Evolutionary conservation across 352 stramenopile species (phyloP), one percentile per base, ranked within the genome.

Genomic region (Globisporangium cystogenes): DNA sequence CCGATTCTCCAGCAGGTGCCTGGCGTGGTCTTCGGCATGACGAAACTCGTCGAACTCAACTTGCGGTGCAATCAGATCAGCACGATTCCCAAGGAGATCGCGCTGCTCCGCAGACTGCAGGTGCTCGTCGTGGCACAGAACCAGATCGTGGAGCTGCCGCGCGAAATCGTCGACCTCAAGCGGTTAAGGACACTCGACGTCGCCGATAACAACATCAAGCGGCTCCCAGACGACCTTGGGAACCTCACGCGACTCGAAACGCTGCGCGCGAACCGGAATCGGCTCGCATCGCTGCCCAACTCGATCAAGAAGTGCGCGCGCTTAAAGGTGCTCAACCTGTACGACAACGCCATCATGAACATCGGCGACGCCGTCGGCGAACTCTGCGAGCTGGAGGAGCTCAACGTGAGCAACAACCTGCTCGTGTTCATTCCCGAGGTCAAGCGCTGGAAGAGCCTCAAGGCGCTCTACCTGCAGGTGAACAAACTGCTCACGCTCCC

Each of bases 381-480:
- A 14, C 68, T 95, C 3, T 65, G 51, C 5, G 65, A 81, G 8
- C 66, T 95, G 0, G 68, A 85, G 40, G 80, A 93, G 44, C 54
- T 95, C 40, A 95, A 87, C 31, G 55, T 85, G 24, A 86, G 75
- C 53, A 86, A 82, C 62, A 87, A 89, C 40, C 49, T 53, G 8
- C 57, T 89, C 39, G 60, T 58, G 15, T 55, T 41, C 7, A 51
- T 89, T 24, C 78, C 78, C 0, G 46, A 39, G 1, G 63, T 84
- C 14, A 39, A 49, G 29, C 62, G 63, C 8, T 89, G 75, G 77
- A 82, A 72, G 27, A 82, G 83, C 47, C 54, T 89, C 41, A 71
- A 73, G 48, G 67, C 57, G 3, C 50, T 89, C 42, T 76, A 86
- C 31, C 37, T 86, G 7, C 78, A 89, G 54, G 67, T 72, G 27